Percentiles rank a stretch among this genome's conserved stretches.
These are phyloP conservation scores for Plasmopara muralis DNA, from an alignment of 352 stramenopile species.

Conservation along the genomic window DNA sequence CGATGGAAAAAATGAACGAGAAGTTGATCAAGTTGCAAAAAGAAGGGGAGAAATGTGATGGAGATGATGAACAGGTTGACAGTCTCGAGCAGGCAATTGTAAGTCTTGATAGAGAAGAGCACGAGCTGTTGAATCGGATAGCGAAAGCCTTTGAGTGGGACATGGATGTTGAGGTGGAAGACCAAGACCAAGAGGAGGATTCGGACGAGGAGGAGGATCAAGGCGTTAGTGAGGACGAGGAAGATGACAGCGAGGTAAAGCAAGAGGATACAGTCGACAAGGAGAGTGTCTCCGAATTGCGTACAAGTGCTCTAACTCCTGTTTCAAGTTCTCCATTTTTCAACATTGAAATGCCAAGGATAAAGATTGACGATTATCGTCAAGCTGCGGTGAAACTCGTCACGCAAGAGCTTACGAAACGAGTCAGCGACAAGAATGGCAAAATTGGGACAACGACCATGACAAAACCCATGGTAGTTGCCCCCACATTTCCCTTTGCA, in stretches of 20 bases:
- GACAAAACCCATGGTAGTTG: slow-evolving; percentile 3
- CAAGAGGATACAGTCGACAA: slow-evolving; percentile 9
- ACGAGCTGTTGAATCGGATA: slow-evolving; percentile 15
- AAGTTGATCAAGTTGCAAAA: slow-evolving; percentile 32
- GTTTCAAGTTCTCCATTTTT: slow-evolving; percentile 28
- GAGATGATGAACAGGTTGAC: slow-evolving; percentile 36
- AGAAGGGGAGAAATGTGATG: slow-evolving; percentile 28
- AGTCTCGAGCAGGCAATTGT: slow-evolving; percentile 40
- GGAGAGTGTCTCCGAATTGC: background rate
- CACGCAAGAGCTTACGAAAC: slow-evolving; percentile 30
- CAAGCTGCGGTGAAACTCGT: slow-evolving; percentile 30
- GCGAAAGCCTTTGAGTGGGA: slow-evolving; percentile 24
- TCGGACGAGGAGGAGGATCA: slow-evolving; percentile 10
- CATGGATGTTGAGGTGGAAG: slow-evolving; percentile 17
- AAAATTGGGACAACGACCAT: slow-evolving; percentile 3
- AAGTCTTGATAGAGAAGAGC: slow-evolving; percentile 21
- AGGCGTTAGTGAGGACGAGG: slow-evolving; percentile 7
- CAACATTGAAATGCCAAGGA: slow-evolving; percentile 41
- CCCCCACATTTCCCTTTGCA: slow-evolving; percentile 10
- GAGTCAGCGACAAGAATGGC: slow-evolving; percentile 6
- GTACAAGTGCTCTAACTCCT: background rate
- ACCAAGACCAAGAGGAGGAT: slow-evolving; percentile 21
- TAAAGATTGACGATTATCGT: slow-evolving; percentile 41
- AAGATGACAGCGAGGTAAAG: slow-evolving; percentile 12
- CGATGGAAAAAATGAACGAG: slow-evolving; percentile 5